Evolutionary conservation across 139 green algal species (phyloP).

Genomic region (Tetraselmis chui): DNA sequence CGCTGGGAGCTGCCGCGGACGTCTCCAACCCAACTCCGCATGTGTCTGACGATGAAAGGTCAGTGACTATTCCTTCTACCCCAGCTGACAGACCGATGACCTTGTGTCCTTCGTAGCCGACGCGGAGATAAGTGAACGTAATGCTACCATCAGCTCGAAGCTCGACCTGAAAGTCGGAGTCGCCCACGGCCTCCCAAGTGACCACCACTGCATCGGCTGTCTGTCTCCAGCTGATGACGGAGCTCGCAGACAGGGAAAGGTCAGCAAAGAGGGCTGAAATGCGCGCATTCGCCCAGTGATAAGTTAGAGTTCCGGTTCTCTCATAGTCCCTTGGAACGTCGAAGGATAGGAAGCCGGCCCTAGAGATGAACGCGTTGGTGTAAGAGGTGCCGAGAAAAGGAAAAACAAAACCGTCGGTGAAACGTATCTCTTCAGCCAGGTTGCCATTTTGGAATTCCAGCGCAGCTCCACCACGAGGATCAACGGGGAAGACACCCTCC

Average conservation of each 20-base stretch:
- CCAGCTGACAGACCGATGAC: background rate
- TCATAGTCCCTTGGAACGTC: background rate
- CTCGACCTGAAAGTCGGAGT: background rate
- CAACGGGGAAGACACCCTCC: background rate
- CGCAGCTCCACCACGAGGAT: background rate
- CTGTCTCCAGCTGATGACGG: background rate
- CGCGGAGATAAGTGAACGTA: background rate
- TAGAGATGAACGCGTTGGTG: background rate
- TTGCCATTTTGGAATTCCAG: background rate
- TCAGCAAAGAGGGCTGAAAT: background rate
- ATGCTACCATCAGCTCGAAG: background rate
- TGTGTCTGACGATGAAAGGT: background rate
- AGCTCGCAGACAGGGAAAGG: background rate
- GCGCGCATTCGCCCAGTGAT: background rate
- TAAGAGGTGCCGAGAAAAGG: background rate
- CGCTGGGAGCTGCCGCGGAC: background rate
- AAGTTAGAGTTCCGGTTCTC: background rate
- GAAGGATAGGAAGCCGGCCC: background rate
- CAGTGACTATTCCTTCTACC: background rate
- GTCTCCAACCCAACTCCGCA: background rate
- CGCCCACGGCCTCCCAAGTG: background rate
- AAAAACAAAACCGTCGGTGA: background rate
- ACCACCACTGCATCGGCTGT: background rate
- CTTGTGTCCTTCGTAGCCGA: background rate
- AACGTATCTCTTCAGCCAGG: background rate